phyloP scores from a whole-genome alignment of 192 early-diverging fungal species.

The Backusella liffmaniae region DNA sequence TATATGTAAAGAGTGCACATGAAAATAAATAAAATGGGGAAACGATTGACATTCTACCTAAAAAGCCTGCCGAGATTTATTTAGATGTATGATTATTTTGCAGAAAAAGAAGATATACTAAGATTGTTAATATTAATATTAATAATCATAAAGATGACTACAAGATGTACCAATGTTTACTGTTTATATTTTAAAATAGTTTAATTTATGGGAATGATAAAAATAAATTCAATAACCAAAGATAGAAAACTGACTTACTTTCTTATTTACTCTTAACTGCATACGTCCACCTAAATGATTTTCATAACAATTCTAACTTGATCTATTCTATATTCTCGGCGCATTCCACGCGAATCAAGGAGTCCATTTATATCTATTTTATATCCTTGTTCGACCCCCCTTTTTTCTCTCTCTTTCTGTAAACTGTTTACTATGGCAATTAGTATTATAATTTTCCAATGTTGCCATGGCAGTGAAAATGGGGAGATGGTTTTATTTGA shows the following conservation, averaged over 20 bases:
- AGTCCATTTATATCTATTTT: not conserved
- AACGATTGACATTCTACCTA: slow-evolving; percentile 1
- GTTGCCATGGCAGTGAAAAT: not conserved
- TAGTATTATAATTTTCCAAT: not conserved
- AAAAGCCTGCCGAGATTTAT: not conserved
- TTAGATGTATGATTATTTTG: not conserved
- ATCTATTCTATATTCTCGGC: not conserved
- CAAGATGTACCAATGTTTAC: not conserved
- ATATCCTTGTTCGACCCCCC: not conserved
- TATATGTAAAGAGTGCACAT: not conserved
- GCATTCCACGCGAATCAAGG: slow-evolving; percentile 2
- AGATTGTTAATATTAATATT: too few species aligned
- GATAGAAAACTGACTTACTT: not conserved
- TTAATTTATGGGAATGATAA: not conserved
- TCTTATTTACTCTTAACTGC: slow-evolving; percentile 7
- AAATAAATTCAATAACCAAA: not conserved
- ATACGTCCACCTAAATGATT: slow-evolving; percentile 12
- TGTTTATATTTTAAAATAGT: not conserved
- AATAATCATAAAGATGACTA: not conserved
- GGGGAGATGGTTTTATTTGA: not conserved
- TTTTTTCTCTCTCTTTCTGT: not conserved
- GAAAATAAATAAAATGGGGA: not conserved
- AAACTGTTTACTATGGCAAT: not conserved
- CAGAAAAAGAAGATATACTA: not conserved
- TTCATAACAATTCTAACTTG: not conserved